phyloP scores from a whole-genome alignment of 192 early-diverging fungal genomes.

The Backusella mclennaniae region DNA sequence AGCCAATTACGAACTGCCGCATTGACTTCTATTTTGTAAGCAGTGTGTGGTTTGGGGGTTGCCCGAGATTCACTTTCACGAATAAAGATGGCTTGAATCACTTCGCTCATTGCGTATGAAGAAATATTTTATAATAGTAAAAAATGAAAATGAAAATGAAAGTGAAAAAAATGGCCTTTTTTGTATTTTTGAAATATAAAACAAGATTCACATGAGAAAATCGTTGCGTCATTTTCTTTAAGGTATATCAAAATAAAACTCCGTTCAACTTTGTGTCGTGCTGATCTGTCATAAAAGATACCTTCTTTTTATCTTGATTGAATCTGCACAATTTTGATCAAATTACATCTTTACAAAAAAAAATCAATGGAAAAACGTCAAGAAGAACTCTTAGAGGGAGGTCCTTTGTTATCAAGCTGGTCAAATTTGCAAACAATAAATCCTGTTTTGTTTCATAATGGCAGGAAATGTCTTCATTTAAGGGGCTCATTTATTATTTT shows the following conservation, averaged over 20 bases:
- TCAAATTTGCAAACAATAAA: too few relatives aligned
- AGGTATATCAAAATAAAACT: background rate
- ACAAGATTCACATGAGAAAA: background rate
- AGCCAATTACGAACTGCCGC: constrained; percentile 82
- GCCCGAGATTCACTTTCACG: constrained; percentile 49
- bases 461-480: background rate
- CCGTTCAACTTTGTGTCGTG: background rate
- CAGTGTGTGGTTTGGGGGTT: constrained; percentile 63
- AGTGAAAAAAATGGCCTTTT: background rate
- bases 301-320: too few relatives aligned
- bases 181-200: background rate
- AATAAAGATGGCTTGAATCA: constrained; percentile 56
- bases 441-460: too few relatives aligned
- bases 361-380: too few relatives aligned
- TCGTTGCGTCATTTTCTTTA: background rate
- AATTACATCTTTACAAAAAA: too few relatives aligned
- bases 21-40: constrained; percentile 72
- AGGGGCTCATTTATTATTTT: background rate
- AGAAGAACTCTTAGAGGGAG: background rate
- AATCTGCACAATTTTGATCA: too few relatives aligned
- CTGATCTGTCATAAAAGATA: too few relatives aligned
- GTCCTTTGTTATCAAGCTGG: background rate
- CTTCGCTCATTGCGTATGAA: constrained; percentile 44
- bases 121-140: constrained; percentile 16
- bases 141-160: constrained; percentile 18